Evolutionary conservation across 257 asterid genomes (phyloP).

Genomic region (Nicotiana noctiflora): DNA sequence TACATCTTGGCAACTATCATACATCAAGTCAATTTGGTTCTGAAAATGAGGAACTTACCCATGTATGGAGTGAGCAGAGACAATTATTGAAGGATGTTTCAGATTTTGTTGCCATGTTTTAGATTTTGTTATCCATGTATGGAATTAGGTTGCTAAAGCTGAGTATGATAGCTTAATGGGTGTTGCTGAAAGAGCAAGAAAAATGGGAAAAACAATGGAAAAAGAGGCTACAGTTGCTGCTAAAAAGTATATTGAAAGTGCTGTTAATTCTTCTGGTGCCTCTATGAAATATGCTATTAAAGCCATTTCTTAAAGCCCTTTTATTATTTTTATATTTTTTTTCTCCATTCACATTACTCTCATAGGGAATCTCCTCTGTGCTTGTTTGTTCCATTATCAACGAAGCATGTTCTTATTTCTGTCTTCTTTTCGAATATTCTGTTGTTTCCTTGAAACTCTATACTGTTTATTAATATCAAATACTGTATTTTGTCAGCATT

Average conservation of each 20-base stretch:
- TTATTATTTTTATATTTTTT: background rate
- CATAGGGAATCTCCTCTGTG: constrained; percentile 3
- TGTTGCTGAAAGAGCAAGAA: constrained; percentile 50
- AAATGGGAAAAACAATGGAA: constrained; percentile 51
- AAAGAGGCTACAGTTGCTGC: constrained; percentile 57
- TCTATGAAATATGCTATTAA: constrained; percentile 74
- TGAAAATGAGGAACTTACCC: too few relatives aligned
- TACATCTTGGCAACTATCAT: too few relatives aligned
- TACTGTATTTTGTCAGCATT: background rate
- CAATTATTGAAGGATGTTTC: too few relatives aligned
- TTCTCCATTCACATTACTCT: background rate
- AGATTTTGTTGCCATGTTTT: too few relatives aligned
- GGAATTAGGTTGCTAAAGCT: too few relatives aligned
- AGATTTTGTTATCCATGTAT: too few relatives aligned
- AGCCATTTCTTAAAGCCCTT: constrained; percentile 34
- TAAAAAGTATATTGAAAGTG: constrained; percentile 69
- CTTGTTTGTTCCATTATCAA: constrained; percentile 2
- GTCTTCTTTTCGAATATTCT: constrained; percentile 9
- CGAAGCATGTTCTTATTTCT: constrained; percentile 1
- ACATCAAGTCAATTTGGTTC: too few relatives aligned
- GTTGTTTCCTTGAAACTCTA: constrained; percentile 3
- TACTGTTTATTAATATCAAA: background rate
- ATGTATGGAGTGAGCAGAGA: too few relatives aligned
- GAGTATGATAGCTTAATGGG: constrained; percentile 46
- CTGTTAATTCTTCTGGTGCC: constrained; percentile 60